phyloP scores from a whole-genome alignment of 208 protist genomes.

The Leishmania guyanensis region DNA sequence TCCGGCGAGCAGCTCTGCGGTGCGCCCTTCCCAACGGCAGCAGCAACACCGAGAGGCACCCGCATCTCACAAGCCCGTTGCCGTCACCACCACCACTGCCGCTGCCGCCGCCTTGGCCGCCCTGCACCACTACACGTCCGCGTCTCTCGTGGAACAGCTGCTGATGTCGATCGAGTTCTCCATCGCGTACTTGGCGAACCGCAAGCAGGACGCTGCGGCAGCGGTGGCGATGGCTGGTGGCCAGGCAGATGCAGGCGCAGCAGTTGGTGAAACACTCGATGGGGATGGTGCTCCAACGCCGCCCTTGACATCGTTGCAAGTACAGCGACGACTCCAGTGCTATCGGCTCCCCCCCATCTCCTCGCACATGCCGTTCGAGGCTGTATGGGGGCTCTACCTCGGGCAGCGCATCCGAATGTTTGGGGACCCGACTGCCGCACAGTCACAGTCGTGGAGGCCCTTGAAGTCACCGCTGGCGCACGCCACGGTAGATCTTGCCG shows the following conservation, averaged over 20 bases:
- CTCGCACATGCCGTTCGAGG: background rate
- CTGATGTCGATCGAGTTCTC: conserved; percentile 28
- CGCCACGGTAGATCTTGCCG: background rate
- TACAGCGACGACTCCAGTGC: conserved; percentile 3
- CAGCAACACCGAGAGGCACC: background rate
- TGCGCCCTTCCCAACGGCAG: background rate
- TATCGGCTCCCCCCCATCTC: conserved; percentile 10
- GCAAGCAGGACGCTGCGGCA: background rate
- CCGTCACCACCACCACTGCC: background rate
- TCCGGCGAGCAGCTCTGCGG: background rate
- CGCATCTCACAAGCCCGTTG: background rate
- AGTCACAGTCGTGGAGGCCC: background rate
- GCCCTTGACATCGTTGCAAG: conserved; percentile 1
- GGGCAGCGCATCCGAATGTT: conserved; percentile 8
- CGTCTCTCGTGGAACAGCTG: conserved; percentile 19
- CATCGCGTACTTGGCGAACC: conserved; percentile 10
- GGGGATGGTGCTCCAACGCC: background rate
- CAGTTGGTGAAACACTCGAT: background rate
- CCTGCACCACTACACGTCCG: conserved; percentile 7
- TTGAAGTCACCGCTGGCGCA: background rate
- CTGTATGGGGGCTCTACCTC: conserved; percentile 17
- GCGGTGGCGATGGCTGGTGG: background rate
- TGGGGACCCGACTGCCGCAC: background rate
- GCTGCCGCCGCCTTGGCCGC: background rate
- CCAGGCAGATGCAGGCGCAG: background rate